Conservation (phyloP, 2,329 filamentous ascomycete species). For the Arthrobotrys conoides region DNA sequence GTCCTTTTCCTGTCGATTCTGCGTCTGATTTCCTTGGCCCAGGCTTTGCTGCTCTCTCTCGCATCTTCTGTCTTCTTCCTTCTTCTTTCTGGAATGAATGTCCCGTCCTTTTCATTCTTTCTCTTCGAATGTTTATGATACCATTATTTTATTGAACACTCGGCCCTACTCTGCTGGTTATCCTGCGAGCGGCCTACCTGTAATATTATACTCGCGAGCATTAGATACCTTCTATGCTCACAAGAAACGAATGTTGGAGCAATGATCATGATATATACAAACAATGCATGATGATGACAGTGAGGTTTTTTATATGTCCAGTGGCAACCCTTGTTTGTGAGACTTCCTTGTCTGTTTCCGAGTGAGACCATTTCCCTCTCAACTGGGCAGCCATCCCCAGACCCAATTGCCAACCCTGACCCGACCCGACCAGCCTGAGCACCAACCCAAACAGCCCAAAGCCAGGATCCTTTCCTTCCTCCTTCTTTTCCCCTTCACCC, state of each 20-base stretch:
- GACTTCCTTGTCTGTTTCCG: slow-evolving; percentile 38
- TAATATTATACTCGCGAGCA: background rate
- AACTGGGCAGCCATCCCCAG: background rate
- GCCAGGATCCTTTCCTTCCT: slow-evolving; percentile 14
- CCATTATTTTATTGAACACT: slow-evolving; percentile 13
- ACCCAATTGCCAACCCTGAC: background rate
- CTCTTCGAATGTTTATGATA: slow-evolving; percentile 41
- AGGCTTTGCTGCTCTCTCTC: background rate
- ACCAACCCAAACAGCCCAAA: slow-evolving; percentile 13
- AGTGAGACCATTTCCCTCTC: slow-evolving; percentile 28
- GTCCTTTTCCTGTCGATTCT: slow-evolving; percentile 15
- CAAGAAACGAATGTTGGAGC: background rate
- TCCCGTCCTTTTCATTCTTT: background rate
- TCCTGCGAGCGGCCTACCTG: background rate
- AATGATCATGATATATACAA: background rate
- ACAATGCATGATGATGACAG: background rate
- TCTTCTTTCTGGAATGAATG: slow-evolving; percentile 7
- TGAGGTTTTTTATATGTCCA: background rate
- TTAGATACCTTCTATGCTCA: background rate
- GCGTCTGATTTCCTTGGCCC: background rate
- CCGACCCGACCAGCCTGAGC: background rate
- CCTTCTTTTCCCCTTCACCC: background rate
- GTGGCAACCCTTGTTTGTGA: slow-evolving; percentile 7
- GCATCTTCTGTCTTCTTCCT: background rate
- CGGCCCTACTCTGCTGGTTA: background rate